Percentiles rank a stretch among this genome's conserved stretches.
These are phyloP conservation scores for Neoascochyta sp. DNA, from an alignment of 2,329 filamentous ascomycete species.

Conservation along the genomic window DNA sequence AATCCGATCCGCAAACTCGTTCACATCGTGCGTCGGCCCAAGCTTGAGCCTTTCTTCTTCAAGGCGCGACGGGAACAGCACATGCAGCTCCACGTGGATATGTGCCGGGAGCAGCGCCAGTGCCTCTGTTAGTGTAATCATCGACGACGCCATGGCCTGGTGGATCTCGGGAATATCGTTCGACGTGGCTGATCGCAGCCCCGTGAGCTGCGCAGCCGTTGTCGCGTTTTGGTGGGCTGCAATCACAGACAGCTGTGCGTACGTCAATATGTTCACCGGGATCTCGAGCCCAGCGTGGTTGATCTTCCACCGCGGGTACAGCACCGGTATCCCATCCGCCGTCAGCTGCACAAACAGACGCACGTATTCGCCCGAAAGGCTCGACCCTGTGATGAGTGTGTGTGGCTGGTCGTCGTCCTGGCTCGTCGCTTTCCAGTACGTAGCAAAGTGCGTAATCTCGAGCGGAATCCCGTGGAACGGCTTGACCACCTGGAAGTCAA, in stretches of 20 bases:
- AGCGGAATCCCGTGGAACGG: slow-evolving; percentile 88
- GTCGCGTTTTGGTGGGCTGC: slow-evolving; percentile 33
- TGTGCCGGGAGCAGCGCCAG: slow-evolving; percentile 69
- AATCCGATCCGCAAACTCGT: slow-evolving; percentile 78
- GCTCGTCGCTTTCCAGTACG: slow-evolving; percentile 98
- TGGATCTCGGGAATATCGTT: slow-evolving; percentile 59
- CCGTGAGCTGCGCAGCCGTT: slow-evolving; percentile 20
- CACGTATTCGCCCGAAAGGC: slow-evolving; percentile 91
- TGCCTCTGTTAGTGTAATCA: slow-evolving; percentile 75
- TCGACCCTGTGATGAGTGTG: slow-evolving; percentile 89
- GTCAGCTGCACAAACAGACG: slow-evolving; percentile 90
- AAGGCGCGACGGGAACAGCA: slow-evolving; percentile 74
- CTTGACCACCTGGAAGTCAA: slow-evolving; percentile 94
- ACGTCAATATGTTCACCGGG: slow-evolving; percentile 73
- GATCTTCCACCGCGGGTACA: slow-evolving; percentile 83
- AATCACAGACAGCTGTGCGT: slow-evolving; percentile 63
- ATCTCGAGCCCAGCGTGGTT: slow-evolving; percentile 73
- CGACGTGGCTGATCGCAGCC: slow-evolving; percentile 22
- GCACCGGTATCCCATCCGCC: slow-evolving; percentile 76
- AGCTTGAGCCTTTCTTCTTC: slow-evolving; percentile 70
- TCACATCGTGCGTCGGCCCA: slow-evolving; percentile 75
- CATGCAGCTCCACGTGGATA: slow-evolving; percentile 87
- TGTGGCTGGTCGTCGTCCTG: slow-evolving; percentile 82
- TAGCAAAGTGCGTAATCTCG: slow-evolving; percentile 97
- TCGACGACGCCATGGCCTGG: slow-evolving; percentile 67